Evolutionary conservation across 805 yeast genomes (phyloP), one percentile per base, ranked within the genome.

Genomic region (Metschnikowia similis): DNA sequence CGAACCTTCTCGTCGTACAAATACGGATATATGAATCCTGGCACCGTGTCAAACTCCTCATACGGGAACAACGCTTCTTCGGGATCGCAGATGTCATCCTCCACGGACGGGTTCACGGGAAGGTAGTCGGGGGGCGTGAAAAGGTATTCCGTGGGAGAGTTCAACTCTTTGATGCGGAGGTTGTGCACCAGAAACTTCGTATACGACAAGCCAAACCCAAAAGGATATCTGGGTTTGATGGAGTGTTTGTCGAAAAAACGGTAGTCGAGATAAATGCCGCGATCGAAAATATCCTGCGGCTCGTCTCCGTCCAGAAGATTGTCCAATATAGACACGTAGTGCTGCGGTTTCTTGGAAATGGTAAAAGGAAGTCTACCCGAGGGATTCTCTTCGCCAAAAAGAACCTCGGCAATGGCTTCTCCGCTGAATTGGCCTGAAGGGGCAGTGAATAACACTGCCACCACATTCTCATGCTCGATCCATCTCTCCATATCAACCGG

Each of bases 331-430:
- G 78, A 76, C 27, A 76, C 78, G 54, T 82, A 72, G 48, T 70
- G 73, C 61, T 61, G 72, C 32, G 66, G 67, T 52, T 77, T 75
- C 57, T 74, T 76, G 10, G 87, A 85, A 54, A 83, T 74, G 4
- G 87, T 81, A 58, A 82, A 82, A 1, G 88, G 86, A 34, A 83
- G 68, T 52, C 77, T 73, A 5, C 87, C 88, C 35, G 84, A 79
- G 8, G 87, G 87, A 52, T 77, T 77, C n/a, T 67, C 71, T 35
- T 79, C 83, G 0, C 88, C 87, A 63, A 79, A 83, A 16, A 83
- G 59, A 0, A 81, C 74, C 37, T 81, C 83, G 2, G 84, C 80
- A 27, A 82, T 63, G 1, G 85, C 84, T 45, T 73, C 69, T 1
- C 87, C 88, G 37, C 74, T 72, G 59, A 67, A 74, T 55, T 74